Conservation (phyloP, 768 basidiomycete genomes). For the Agaricus subrufescens region DNA sequence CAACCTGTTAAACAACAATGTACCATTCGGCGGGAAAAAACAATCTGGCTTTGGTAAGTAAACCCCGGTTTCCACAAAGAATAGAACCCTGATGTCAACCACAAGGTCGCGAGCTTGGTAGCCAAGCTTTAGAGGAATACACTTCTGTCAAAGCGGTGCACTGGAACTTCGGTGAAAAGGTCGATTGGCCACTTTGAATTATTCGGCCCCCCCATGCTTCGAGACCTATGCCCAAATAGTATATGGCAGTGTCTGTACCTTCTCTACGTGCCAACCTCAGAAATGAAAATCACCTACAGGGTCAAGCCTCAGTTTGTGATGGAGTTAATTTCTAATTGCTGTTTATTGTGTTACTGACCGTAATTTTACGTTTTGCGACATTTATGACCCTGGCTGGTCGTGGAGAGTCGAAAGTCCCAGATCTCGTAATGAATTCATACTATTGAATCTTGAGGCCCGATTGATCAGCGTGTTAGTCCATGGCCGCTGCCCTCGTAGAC, state of each 20-base stretch:
- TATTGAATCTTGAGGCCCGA: too few species aligned
- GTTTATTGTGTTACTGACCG: too few species aligned
- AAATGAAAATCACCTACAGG: too few species aligned
- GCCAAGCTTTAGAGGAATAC: slow-evolving; percentile 81
- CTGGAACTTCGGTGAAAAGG: slow-evolving; percentile 82
- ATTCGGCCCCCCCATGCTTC: not conserved
- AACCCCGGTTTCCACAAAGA: not conserved
- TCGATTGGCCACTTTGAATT: slow-evolving; percentile 70
- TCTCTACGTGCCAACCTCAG: not conserved
- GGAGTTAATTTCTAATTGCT: too few species aligned
- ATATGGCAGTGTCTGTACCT: not conserved
- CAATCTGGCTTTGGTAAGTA: slow-evolving; percentile 77
- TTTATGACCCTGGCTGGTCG: too few species aligned
- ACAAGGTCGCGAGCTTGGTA: slow-evolving; percentile 82
- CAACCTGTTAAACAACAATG: slow-evolving; percentile 76
- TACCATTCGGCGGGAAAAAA: slow-evolving; percentile 96
- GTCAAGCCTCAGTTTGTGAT: too few species aligned
- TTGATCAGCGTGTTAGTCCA: too few species aligned
- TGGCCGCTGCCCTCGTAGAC: too few species aligned
- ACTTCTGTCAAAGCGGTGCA: slow-evolving; percentile 79
- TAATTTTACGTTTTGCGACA: too few species aligned
- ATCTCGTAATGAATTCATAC: too few species aligned
- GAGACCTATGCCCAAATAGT: not conserved
- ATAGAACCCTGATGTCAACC: not conserved
- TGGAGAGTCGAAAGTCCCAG: too few species aligned